Conservation (phyloP, 2,329 filamentous ascomycete genomes). For the Neoascochyta sp. region DNA sequence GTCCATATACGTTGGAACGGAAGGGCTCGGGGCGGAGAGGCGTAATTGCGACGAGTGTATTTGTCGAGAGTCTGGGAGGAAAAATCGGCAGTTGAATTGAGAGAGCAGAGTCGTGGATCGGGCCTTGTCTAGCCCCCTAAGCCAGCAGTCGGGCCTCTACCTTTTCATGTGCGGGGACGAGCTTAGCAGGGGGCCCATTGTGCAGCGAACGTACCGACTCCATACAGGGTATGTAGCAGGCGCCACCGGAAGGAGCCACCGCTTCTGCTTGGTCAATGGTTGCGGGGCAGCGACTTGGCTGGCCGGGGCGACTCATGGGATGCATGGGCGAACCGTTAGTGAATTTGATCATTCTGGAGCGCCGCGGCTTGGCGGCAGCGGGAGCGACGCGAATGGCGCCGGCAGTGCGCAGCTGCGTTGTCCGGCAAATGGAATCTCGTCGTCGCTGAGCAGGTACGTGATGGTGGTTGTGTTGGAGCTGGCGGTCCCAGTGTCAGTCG, state of each 20-base stretch:
- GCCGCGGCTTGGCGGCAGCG: conserved; percentile 18
- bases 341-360: conserved; percentile 13
- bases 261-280: conserved; percentile 13
- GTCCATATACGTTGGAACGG: conserved; percentile 27
- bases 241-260: conserved; percentile 16
- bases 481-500: too few relatives aligned
- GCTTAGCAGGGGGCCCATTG: conserved; percentile 10
- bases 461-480: too few relatives aligned
- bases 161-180: conserved; percentile 1
- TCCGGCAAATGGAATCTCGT: too few relatives aligned
- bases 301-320: conserved; percentile 17
- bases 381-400: conserved; percentile 3
- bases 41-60: conserved; percentile 11
- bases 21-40: conserved; percentile 3
- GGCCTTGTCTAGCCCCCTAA: conserved; percentile 18
- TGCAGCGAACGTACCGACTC: conserved; percentile 23
- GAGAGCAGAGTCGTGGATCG: conserved; percentile 10
- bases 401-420: not conserved
- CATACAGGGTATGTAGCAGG: conserved; percentile 15
- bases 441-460: too few relatives aligned
- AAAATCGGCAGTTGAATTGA: conserved; percentile 29
- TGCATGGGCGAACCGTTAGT: conserved; percentile 16
- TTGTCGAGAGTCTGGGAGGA: conserved; percentile 11
- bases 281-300: conserved; percentile 35
- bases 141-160: too few relatives aligned